Conservation (phyloP, 75 land plant genomes). For the Larix kaempferi region DNA sequence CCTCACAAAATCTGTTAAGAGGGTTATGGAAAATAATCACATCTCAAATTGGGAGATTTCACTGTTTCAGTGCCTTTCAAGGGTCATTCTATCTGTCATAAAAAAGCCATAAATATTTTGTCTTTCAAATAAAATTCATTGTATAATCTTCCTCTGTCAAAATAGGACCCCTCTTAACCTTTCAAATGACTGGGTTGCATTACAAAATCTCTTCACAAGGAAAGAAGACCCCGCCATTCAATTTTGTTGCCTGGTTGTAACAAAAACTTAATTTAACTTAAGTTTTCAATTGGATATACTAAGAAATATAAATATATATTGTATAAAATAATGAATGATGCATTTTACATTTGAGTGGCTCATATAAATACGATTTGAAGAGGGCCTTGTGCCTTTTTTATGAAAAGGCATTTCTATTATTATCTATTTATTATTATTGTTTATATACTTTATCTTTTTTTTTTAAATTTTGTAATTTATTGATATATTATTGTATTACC, state of each 20-base stretch:
- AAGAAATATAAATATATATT: not conserved
- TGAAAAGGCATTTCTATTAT: not conserved
- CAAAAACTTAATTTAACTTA: no score
- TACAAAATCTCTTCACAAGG: no score
- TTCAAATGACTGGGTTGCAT: not conserved
- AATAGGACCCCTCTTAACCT: not conserved
- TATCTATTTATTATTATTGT: not conserved
- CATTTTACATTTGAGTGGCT: not conserved
- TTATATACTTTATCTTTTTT: not conserved
- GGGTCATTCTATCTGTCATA: not conserved
- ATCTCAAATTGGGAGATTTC: not conserved
- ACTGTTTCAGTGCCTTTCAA: not conserved
- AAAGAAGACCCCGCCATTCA: not conserved
- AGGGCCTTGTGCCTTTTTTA: not conserved
- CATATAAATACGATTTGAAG: not conserved
- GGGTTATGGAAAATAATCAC: no score
- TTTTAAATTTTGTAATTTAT: no score
- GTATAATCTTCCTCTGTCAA: not conserved
- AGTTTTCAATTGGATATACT: no score
- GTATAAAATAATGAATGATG: not conserved
- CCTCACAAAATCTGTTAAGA: not conserved
- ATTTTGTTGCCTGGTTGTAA: not conserved
- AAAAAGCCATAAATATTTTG: not conserved
- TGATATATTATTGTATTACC: not conserved
- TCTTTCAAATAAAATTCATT: not conserved